Conservation (phyloP, 805 yeast species). For the Metschnikowia gelsemii region DNA sequence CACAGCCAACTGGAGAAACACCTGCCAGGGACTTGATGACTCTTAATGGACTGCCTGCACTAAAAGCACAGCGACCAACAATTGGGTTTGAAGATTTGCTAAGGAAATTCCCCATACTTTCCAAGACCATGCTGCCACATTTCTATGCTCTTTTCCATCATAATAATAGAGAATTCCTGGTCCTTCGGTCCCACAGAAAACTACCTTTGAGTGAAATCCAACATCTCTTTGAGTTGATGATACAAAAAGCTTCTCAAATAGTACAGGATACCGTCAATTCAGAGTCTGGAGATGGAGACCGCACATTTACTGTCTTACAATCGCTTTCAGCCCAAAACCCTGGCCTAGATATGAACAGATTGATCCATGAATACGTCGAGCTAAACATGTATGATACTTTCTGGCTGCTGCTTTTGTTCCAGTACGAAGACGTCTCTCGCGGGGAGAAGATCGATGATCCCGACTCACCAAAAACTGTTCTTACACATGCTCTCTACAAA, state of each 20-base stretch:
- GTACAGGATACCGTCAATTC: conserved; percentile 40
- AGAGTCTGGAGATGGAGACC: conserved; percentile 36
- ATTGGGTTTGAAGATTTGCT: conserved; percentile 39
- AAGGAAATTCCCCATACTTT: conserved; percentile 39
- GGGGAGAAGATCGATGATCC: conserved; percentile 23
- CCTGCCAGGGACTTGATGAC: not conserved
- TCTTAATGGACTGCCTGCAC: not conserved
- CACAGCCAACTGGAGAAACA: conserved; percentile 3
- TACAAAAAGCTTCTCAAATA: conserved; percentile 36
- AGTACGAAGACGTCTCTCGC: conserved; percentile 28
- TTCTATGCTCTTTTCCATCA: conserved; percentile 43
- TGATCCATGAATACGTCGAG: conserved; percentile 73
- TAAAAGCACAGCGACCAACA: not conserved
- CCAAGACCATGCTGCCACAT: conserved; percentile 39
- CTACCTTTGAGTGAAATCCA: conserved; percentile 28
- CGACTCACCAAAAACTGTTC: conserved; percentile 26
- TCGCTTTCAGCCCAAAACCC: conserved; percentile 36
- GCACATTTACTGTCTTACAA: conserved; percentile 31
- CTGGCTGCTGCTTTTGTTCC: conserved; percentile 51
- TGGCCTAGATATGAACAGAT: conserved; percentile 46
- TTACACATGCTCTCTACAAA: conserved; percentile 34
- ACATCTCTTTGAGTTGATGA: conserved; percentile 32
- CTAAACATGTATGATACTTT: conserved; percentile 61
- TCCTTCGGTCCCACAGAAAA: conserved; percentile 29
- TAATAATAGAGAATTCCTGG: conserved; percentile 34